Percentiles rank a stretch among this genome's conserved stretches.
Conservation (phyloP, 2,329 filamentous ascomycete genomes). For the Podosphaera leucotricha region DNA sequence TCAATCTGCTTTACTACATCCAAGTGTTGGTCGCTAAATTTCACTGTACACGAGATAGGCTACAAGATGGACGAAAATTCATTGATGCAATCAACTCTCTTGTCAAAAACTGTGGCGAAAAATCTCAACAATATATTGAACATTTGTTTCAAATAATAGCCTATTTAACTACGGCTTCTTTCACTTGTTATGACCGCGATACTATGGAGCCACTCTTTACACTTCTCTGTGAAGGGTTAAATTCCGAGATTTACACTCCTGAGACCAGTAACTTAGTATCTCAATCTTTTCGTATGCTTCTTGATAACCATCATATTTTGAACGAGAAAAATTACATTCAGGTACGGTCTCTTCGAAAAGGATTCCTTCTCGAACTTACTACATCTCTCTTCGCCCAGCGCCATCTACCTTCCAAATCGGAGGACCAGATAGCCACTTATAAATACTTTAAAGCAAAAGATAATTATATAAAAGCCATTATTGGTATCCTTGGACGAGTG, state of each 20-base stretch:
- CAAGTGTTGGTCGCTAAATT: slow-evolving; percentile 15
- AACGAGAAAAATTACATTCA: slow-evolving; percentile 12
- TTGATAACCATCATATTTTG: slow-evolving; percentile 11
- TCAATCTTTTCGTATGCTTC: slow-evolving; percentile 11
- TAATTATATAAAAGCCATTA: slow-evolving; percentile 13
- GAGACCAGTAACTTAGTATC: slow-evolving; percentile 8
- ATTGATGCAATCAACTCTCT: slow-evolving; percentile 6
- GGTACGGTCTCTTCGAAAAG: slow-evolving; percentile 11
- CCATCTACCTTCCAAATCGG: background rate
- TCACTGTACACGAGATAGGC: slow-evolving; percentile 4
- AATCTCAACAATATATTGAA: slow-evolving; percentile 3
- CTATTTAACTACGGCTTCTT: slow-evolving; percentile 11
- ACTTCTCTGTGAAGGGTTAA: slow-evolving; percentile 9
- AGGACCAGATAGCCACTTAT: background rate
- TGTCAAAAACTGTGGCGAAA: slow-evolving; percentile 1
- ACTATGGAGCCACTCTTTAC: slow-evolving; percentile 5
- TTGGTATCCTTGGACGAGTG: slow-evolving; percentile 10
- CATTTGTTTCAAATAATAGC: slow-evolving; percentile 9
- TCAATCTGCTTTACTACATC: slow-evolving; percentile 2
- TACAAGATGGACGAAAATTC: slow-evolving; percentile 2
- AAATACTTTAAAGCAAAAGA: slow-evolving; percentile 4
- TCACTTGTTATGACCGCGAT: slow-evolving; percentile 7
- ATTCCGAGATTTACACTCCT: slow-evolving; percentile 1
- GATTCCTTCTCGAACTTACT: slow-evolving; percentile 2
- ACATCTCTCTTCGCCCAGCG: background rate